These are phyloP conservation scores for Schwanniomyces polymorphus DNA, from an alignment of 805 yeast species.

Conservation along the genomic window DNA sequence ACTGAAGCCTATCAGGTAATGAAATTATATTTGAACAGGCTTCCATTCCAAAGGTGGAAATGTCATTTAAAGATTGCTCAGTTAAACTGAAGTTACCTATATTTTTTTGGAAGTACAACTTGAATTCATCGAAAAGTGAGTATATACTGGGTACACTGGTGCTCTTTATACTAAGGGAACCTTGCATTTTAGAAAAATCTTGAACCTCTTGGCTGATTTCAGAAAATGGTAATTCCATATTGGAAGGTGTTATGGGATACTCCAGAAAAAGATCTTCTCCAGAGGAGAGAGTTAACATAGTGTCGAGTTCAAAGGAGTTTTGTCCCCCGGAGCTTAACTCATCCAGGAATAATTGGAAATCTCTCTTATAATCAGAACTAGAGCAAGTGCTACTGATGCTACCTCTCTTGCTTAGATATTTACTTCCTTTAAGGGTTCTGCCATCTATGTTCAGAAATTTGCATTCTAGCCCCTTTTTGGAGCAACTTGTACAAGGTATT, in stretches of 20 bases:
- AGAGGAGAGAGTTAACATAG: neutral
- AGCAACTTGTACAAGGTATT: conserved; percentile 38
- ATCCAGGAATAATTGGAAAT: neutral
- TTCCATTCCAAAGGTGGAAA: neutral
- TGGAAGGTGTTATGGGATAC: neutral
- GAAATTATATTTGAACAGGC: conserved; percentile 3
- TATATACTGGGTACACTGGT: neutral
- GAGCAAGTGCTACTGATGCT: neutral
- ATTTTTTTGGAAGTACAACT: neutral
- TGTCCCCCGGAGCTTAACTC: neutral
- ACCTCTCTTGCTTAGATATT: neutral
- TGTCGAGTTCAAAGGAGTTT: neutral
- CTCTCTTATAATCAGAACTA: neutral
- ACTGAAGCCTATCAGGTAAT: neutral
- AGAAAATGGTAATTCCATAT: neutral
- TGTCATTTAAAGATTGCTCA: neutral
- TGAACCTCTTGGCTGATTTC: neutral
- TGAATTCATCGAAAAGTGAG: neutral
- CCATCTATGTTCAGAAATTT: conserved; percentile 22
- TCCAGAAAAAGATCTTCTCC: neutral
- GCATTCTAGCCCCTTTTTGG: conserved; percentile 26
- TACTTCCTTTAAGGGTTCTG: conserved; percentile 13
- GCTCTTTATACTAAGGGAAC: neutral
- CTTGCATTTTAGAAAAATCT: neutral
- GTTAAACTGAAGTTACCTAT: neutral